Evolutionary conservation across 768 basidiomycete genomes (phyloP).

Genomic region (Cystofilobasidium ferigula): DNA sequence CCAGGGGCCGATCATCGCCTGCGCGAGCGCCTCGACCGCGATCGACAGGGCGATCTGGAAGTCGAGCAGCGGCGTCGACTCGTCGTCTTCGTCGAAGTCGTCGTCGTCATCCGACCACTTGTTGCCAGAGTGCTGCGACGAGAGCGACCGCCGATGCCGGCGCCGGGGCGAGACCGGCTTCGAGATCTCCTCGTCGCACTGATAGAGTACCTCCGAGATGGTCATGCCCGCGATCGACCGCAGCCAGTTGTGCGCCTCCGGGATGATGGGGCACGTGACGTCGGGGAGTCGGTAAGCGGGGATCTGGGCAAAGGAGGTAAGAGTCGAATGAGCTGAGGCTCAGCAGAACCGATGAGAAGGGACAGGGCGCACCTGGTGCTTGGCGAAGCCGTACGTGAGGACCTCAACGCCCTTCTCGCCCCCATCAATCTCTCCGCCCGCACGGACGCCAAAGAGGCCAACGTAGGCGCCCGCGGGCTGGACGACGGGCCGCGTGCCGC

Average conservation of each 20-base stretch:
- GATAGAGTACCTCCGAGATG: constrained; percentile 33
- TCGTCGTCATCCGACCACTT: constrained; percentile 19
- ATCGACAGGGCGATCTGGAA: constrained; percentile 37
- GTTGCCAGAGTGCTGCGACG: constrained; percentile 22
- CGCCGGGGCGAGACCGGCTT: constrained; percentile 25
- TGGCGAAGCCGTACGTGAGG: constrained; percentile 39
- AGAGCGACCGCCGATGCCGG: not conserved
- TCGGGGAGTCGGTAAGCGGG: constrained; percentile 40
- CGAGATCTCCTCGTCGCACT: constrained; percentile 32
- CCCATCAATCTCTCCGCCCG: constrained; percentile 23
- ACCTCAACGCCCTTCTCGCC: constrained; percentile 33
- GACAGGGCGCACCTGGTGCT: constrained; percentile 30
- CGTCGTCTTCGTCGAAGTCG: constrained; percentile 28
- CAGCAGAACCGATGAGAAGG: not conserved
- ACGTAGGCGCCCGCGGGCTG: constrained; percentile 38
- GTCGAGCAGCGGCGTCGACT: constrained; percentile 30
- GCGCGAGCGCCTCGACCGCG: constrained; percentile 36
- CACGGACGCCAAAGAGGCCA: constrained; percentile 37
- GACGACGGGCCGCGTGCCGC: constrained; percentile 37
- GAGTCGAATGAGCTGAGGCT: no score
- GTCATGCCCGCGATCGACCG: constrained; percentile 31
- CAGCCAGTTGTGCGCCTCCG: constrained; percentile 33
- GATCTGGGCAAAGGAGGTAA: constrained; percentile 30
- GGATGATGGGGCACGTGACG: constrained; percentile 32
- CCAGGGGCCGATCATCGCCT: constrained; percentile 33